A percentile compares a stretch with the other conserved stretches of the same genome.
Conservation (phyloP, 2,329 filamentous ascomycete species). For the Ascochyta clinopodiicola region DNA sequence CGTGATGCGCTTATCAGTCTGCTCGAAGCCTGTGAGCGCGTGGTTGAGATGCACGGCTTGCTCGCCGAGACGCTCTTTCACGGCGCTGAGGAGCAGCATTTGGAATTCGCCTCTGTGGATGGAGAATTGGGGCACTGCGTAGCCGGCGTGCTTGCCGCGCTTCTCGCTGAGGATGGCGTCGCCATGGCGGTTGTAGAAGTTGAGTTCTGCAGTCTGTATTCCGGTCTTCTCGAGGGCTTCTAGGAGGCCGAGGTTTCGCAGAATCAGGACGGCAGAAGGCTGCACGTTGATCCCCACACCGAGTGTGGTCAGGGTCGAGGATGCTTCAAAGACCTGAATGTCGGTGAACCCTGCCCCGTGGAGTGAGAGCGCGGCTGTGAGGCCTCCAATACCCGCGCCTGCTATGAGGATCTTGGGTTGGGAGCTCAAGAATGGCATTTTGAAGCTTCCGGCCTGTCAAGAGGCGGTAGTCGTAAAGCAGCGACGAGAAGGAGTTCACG, state of each 20-base stretch:
- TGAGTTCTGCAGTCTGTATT: conserved; percentile 53
- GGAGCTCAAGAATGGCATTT: conserved; percentile 28
- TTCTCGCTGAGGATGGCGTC: conserved; percentile 53
- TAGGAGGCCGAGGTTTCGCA: conserved; percentile 53
- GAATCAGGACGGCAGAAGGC: conserved; percentile 54
- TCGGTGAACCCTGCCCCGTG: conserved; percentile 69
- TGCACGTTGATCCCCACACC: conserved; percentile 58
- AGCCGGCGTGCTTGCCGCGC: conserved; percentile 51
- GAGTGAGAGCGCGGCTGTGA: conserved; percentile 72
- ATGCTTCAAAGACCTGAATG: conserved; percentile 54
- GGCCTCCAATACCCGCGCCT: conserved; percentile 73
- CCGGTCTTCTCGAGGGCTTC: conserved; percentile 50
- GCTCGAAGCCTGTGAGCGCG: conserved; percentile 45
- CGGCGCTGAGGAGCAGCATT: conserved; percentile 52
- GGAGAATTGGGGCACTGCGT: conserved; percentile 54
- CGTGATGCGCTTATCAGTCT: conserved; percentile 47
- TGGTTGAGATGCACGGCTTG: conserved; percentile 51
- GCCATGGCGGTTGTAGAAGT: conserved; percentile 55
- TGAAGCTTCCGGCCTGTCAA: neutral
- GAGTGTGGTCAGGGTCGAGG: conserved; percentile 50
- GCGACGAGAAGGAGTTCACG: neutral
- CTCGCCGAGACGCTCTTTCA: conserved; percentile 51
- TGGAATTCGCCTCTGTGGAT: conserved; percentile 56
- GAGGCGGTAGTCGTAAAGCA: neutral
- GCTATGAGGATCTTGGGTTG: conserved; percentile 38